These are phyloP conservation scores for Crataegus laevigata DNA, from an alignment of 306 rosid genomes.

Conservation along the genomic window DNA sequence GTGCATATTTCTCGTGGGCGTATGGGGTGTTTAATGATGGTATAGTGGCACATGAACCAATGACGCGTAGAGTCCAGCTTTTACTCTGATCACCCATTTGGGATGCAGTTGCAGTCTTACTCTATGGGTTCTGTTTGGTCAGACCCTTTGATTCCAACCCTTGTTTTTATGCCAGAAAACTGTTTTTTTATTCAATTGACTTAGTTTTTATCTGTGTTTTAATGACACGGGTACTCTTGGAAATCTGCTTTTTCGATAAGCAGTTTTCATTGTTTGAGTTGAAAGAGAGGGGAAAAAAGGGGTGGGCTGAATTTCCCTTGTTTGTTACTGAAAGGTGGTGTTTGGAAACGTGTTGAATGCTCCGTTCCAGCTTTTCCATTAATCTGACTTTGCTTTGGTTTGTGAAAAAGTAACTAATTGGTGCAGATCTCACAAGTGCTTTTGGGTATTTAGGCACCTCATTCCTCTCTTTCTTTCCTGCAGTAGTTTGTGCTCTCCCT, in stretches of 20 bases:
- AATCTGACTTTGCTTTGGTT: conserved; percentile 28
- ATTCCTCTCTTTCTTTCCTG: not conserved
- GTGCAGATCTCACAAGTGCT: not conserved
- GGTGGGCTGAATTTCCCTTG: conserved; percentile 18
- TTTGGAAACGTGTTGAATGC: conserved; percentile 24
- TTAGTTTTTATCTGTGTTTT: not conserved
- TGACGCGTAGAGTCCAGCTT: not conserved
- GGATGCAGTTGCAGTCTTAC: not conserved
- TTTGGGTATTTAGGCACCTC: conserved; percentile 20
- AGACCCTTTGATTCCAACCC: not conserved
- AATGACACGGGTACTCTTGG: not conserved
- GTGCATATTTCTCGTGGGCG: not conserved
- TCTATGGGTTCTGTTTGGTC: not conserved
- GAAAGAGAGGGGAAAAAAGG: not conserved
- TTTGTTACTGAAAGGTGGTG: conserved; percentile 14
- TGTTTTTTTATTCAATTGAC: not conserved
- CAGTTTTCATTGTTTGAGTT: not conserved
- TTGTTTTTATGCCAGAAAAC: not conserved
- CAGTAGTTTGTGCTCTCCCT: not conserved
- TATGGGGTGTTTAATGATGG: not conserved
- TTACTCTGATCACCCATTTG: not conserved
- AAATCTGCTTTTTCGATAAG: not conserved
- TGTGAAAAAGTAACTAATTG: conserved; percentile 3
- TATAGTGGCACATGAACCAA: not conserved
- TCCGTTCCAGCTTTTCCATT: not conserved